Evolutionary conservation across 2,329 filamentous ascomycete species (phyloP), one percentile per base, ranked within the genome.

Genomic region (Nothopassalora personata): DNA sequence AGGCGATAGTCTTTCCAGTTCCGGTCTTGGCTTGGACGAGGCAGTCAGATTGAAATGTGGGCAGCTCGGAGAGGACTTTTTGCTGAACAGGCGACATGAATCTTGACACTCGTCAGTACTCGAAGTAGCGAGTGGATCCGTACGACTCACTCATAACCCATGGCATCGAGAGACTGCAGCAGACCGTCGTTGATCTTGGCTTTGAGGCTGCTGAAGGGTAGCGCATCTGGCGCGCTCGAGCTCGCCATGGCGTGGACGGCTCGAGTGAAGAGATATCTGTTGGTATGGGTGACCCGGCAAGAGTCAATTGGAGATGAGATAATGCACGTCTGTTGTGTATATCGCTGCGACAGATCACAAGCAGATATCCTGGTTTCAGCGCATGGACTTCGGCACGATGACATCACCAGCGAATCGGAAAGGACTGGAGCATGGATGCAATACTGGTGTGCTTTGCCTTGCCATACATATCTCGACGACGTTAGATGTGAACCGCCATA

Each of bases 1-100:
- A 97, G 0, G 93, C 92, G 0, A 90, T 91, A 0, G 94, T 99
- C 79, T 99, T 99, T 53, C 94, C 94, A 18, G 93, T 97, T 23
- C 94, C 93, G 93, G 62, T 69, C 77, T 91, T 96, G 58, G 93
- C 94, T 62, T 82, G 80, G 33, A 82, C 82, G 34, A 83, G 76
- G 61, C 80, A 82, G 66, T 83, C 81, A 50, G 76, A 76, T 43
- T 74, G 75, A 68, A 77, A 76, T 43, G 69, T 73, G 7, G 80
- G 80, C 28, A 83, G 73, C 60, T 81, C 76, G 2, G 73, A 78
- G 57, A 83, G 70, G 5, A 82, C 80, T 67, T 79, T 79, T 53
- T 81, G 76, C 64, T 83, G 81, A 11, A 83, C 81, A 2, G 81
- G 79, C 6, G 79, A 79, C 80, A 82, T 81, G 64, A 68, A 74